Conservation (phyloP, 148 eudicot species). For the Fallopia convolvulus region DNA sequence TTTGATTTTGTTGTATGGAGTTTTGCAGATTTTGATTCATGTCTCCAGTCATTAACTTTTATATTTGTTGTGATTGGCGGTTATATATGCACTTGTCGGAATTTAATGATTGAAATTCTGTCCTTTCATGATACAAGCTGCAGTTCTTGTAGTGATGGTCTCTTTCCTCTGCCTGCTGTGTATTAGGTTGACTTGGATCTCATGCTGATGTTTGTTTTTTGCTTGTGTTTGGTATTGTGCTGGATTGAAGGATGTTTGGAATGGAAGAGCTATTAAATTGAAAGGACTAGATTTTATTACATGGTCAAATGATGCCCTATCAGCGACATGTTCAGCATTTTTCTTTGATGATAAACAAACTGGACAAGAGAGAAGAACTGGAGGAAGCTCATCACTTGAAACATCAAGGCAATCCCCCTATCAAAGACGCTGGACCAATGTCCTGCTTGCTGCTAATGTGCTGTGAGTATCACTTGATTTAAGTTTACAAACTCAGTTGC, state of each 20-base stretch:
- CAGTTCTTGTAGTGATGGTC: no score
- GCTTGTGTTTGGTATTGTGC: neutral
- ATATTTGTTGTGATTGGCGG: neutral
- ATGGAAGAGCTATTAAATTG: slow-evolving; percentile 23
- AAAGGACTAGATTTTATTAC: slow-evolving; percentile 32
- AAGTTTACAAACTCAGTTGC: neutral
- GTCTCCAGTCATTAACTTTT: neutral
- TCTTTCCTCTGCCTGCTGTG: neutral
- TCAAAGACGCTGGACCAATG: slow-evolving; percentile 51
- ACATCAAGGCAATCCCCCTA: slow-evolving; percentile 25
- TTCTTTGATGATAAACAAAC: slow-evolving; percentile 43
- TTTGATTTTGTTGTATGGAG: neutral
- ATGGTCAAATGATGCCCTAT: slow-evolving; percentile 38
- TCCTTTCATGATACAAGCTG: no score
- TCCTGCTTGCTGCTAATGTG: slow-evolving; percentile 51
- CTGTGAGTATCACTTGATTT: slow-evolving; percentile 45
- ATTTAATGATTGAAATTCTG: neutral
- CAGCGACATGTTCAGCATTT: slow-evolving; percentile 29
- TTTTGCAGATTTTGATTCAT: neutral
- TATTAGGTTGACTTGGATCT: neutral
- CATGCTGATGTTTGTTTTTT: neutral
- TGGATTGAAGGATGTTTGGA: slow-evolving; percentile 33
- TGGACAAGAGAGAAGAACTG: slow-evolving; percentile 18
- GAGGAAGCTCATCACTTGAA: slow-evolving; percentile 26
- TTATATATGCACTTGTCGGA: neutral